Evolutionary conservation across 306 rosid species (phyloP).

Genomic region (Potentilla sterilis): DNA sequence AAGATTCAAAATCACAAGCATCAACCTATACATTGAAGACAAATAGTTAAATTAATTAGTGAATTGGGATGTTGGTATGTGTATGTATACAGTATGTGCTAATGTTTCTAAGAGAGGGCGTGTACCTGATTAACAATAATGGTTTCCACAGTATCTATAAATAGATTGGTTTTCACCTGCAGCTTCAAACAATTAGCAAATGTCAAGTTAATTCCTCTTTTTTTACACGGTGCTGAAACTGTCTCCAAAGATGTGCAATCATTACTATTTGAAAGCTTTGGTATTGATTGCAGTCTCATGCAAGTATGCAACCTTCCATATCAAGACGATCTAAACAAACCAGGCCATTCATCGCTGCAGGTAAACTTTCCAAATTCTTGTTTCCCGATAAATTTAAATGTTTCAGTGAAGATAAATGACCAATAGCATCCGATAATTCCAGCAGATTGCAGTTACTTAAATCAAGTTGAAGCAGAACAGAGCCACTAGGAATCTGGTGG

Average conservation of each 20-base stretch:
- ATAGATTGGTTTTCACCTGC: neutral
- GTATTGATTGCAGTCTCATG: neutral
- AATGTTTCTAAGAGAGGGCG: neutral
- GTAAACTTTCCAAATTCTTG: neutral
- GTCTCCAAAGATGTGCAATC: neutral
- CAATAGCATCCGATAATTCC: neutral
- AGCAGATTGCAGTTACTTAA: neutral
- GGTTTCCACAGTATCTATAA: neutral
- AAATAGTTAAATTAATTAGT: neutral
- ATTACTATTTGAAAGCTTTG: neutral
- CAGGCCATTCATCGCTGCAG: neutral
- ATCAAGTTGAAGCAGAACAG: neutral
- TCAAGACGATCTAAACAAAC: rapidly evolving
- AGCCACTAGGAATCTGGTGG: neutral
- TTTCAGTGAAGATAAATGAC: neutral
- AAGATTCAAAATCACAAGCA: too few species aligned
- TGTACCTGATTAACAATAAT: neutral
- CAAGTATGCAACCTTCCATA: neutral
- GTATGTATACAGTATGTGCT: neutral
- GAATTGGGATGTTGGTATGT: too few species aligned
- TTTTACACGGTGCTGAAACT: neutral
- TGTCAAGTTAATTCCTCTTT: too few species aligned
- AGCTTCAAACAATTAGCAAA: neutral
- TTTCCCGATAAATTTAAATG: neutral
- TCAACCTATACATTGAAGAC: too few species aligned